Base-by-base conservation (phyloP, 2,329 filamentous ascomycete genomes). In the Neofusicoccum sp. region DNA sequence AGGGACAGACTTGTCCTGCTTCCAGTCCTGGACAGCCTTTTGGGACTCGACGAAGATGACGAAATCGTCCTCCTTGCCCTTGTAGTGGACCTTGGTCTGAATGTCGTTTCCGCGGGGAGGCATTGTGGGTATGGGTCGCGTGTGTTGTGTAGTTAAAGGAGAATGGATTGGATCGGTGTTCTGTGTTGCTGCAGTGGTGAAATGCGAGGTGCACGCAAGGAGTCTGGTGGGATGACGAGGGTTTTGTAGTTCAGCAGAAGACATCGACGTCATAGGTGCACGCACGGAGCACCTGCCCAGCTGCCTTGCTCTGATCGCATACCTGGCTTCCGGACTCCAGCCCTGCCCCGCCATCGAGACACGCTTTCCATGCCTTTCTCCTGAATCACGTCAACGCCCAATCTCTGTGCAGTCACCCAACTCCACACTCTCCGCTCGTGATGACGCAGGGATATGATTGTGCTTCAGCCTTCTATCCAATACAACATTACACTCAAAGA, bases 71-170 rank as follows among this genome's bases (percentile, higher is more conserved):
- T 81, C 79, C 66, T 79, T 77, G 80, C 92, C 92, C 85, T 93
- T 91, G 88, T 87, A 93, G 86, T 94, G 89, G 80, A 96, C 85
- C 83, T 95, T 96, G 80, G 83, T 84, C 77, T 89, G 85, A 65
- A 78, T 76, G 68, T 85, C 84, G 80, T 91, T 74, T 67, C 73
- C 76, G 62, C 73, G 74, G n/a, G 48, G 33, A 70, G 74, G 63
- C 76, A 78, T 77, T 64, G 48, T 72, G 64, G 62, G n/a, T n/a
- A n/a, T 28, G 41, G 37, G 36, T 36, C 41, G 44, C 36, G 31
- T 16, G 47, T 36, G 62, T 54, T 63, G 52, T 16, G 33, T 22
- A 4, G 48, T 36, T 12, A n/a, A 45, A 11, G 43, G 7, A 34
- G 54, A 4, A n/a, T 43, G 14, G 29, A 7, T 34, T 34, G 16